Evolutionary conservation across 1,284 basidiomycete genomes (phyloP), one percentile per base, ranked within the genome.

Genomic region (Trichosporon faecale): DNA sequence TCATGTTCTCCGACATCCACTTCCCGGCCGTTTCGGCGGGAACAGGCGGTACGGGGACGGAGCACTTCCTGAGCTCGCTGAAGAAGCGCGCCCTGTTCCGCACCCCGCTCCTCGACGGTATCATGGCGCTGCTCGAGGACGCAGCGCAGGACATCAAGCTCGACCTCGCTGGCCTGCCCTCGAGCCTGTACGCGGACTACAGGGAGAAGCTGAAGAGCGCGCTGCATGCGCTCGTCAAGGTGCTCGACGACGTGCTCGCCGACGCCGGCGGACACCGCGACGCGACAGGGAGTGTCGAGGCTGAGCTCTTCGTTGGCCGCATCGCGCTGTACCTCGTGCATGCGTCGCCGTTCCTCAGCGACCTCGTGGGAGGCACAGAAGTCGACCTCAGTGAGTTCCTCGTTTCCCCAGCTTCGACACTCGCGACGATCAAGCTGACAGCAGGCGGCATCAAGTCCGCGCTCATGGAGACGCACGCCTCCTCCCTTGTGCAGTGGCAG

Each of bases 251-350:
- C 27, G 75, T 79, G 21, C 69, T 82, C 25, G 78, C 74, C 2
- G 71, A 67, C 18, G 72, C 79, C 7, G 75, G 70, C 12, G 60
- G 57, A 0, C 52, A 67, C 23, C 25, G 75, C n/a, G 76, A 76
- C 37, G 74, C 71, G 1, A 76, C 75, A 14, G 71, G 69, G 1
- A 74, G 72, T 12, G 69, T 82, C 23, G 79, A 79, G 52, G 76
- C 76, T 8, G 80, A 82, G 65, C 67, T 83, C 52, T 80, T 83
- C 49, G 71, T 83, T 14, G 82, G 82, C 1, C 72, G 82, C 21
- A 74, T 83, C 0, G 80, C 82, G 8, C 65, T 82, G 27, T 82
- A 78, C 67, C 68, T 84, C 8, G 75, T 71, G 9, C 75, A 75
- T 25, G 69, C 70, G 25, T 77, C 75, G 23, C 49, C 66, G 0